Evolutionary conservation across 1,284 basidiomycete genomes (phyloP).

Genomic region (Meira nashicola): DNA sequence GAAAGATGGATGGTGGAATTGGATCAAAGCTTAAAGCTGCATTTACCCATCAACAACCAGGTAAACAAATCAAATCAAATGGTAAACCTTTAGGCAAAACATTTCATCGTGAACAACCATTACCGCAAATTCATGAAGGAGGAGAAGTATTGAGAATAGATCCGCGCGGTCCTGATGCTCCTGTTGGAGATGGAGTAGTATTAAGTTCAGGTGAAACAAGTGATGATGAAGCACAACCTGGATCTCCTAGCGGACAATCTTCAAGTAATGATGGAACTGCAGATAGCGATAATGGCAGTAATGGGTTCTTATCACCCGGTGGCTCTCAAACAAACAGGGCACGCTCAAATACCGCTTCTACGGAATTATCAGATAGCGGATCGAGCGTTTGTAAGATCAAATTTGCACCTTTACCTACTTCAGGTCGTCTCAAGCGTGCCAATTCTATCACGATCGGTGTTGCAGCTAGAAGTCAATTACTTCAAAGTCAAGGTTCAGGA

Average conservation of each 20-base stretch:
- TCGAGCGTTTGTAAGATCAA: slow-evolving; percentile 28
- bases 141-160: slow-evolving; percentile 36
- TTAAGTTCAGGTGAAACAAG: slow-evolving; percentile 6
- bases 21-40: slow-evolving; percentile 26
- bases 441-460: slow-evolving; percentile 49
- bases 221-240: background rate
- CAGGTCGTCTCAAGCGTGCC: slow-evolving; percentile 39
- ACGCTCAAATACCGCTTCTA: background rate
- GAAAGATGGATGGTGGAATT: slow-evolving; percentile 13
- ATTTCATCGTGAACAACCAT: slow-evolving; percentile 29
- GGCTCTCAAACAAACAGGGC: background rate
- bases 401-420: slow-evolving; percentile 38
- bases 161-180: slow-evolving; percentile 31
- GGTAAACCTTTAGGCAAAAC: slow-evolving; percentile 35
- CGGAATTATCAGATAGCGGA: background rate
- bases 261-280: background rate
- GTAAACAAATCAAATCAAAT: slow-evolving; percentile 29
- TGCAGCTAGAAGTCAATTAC: slow-evolving; percentile 40
- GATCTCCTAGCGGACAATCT: background rate
- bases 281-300: background rate
- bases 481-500: slow-evolving; percentile 39
- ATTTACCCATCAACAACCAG: slow-evolving; percentile 33
- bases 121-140: slow-evolving; percentile 24
- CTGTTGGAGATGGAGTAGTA: slow-evolving; percentile 33
- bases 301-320: background rate